phyloP scores from a whole-genome alignment of 805 yeast genomes.

The Wickerhamomyces mucosus region DNA sequence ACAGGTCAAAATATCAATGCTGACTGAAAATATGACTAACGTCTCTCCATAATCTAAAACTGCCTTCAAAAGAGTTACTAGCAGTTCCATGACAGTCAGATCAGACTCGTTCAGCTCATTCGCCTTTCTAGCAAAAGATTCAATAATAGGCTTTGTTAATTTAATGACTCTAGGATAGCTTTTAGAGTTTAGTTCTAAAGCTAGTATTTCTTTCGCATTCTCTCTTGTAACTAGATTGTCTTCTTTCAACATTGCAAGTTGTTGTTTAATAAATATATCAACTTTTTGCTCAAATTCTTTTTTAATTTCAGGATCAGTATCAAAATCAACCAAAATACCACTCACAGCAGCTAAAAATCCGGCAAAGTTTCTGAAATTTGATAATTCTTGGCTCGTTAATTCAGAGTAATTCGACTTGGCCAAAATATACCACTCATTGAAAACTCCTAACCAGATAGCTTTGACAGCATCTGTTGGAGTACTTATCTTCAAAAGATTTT shows the following conservation, averaged over 20 bases:
- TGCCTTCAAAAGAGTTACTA: slow-evolving; percentile 35
- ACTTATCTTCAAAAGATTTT: slow-evolving; percentile 19
- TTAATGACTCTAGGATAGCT: slow-evolving; percentile 40
- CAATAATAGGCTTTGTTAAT: slow-evolving; percentile 31
- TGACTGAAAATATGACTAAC: slow-evolving; percentile 22
- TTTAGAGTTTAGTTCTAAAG: slow-evolving; percentile 53
- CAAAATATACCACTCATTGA: slow-evolving; percentile 34
- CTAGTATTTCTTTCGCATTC: slow-evolving; percentile 60
- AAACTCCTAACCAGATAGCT: slow-evolving; percentile 35
- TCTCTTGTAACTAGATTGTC: slow-evolving; percentile 52
- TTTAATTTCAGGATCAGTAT: slow-evolving; percentile 16
- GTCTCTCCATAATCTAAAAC: slow-evolving; percentile 26
- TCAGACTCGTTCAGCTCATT: slow-evolving; percentile 18
- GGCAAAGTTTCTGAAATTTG: slow-evolving; percentile 54
- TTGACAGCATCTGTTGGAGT: slow-evolving; percentile 27
- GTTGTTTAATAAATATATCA: slow-evolving; percentile 40
- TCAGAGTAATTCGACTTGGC: slow-evolving; percentile 15
- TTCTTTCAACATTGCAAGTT: slow-evolving; percentile 38
- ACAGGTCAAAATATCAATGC: slow-evolving; percentile 23
- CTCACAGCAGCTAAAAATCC: slow-evolving; percentile 67
- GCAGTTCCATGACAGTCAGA: slow-evolving; percentile 37
- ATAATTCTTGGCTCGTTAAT: slow-evolving; percentile 26
- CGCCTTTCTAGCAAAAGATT: slow-evolving; percentile 19
- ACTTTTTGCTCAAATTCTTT: slow-evolving; percentile 27
- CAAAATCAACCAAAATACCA: slow-evolving; percentile 43